These are phyloP conservation scores for Cytidiella melzeri DNA, from an alignment of 768 basidiomycete species.

Conservation along the genomic window DNA sequence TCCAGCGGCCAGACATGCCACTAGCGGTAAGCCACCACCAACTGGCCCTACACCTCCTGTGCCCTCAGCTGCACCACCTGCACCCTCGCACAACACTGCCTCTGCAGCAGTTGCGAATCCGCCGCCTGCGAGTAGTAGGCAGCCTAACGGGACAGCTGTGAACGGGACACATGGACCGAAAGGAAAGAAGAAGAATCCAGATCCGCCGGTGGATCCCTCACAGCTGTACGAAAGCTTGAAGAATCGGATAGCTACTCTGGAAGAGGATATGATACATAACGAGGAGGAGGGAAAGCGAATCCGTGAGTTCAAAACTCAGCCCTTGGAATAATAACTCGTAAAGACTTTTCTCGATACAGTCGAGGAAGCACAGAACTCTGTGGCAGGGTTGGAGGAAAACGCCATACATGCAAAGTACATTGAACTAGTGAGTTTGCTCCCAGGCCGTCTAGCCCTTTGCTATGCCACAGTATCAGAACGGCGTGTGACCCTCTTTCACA, in stretches of 20 bases:
- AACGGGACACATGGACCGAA: constrained; percentile 24
- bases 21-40: constrained; percentile 22
- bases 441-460: constrained; percentile 8
- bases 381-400: constrained; percentile 77
- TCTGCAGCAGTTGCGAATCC: constrained; percentile 18
- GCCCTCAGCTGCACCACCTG: constrained; percentile 51
- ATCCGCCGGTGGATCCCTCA: constrained; percentile 71
- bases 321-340: constrained; percentile 6
- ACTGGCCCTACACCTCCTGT: constrained; percentile 39
- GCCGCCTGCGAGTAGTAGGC: constrained; percentile 25
- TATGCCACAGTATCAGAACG: background rate
- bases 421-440: constrained; percentile 58
- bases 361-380: constrained; percentile 83
- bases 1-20: constrained; percentile 12
- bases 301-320: constrained; percentile 40
- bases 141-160: constrained; percentile 18
- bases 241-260: constrained; percentile 83
- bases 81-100: constrained; percentile 37
- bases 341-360: constrained; percentile 38
- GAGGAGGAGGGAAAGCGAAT: constrained; percentile 82
- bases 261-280: constrained; percentile 81
- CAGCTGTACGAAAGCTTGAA: constrained; percentile 86
- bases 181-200: constrained; percentile 67
- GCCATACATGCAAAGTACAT: constrained; percentile 83
- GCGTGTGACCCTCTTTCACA: background rate